Percentiles rank a stretch among this genome's conserved stretches.
These are phyloP conservation scores for Sarocladium oryzae DNA, from an alignment of 2,329 filamentous ascomycete genomes.

Conservation along the genomic window DNA sequence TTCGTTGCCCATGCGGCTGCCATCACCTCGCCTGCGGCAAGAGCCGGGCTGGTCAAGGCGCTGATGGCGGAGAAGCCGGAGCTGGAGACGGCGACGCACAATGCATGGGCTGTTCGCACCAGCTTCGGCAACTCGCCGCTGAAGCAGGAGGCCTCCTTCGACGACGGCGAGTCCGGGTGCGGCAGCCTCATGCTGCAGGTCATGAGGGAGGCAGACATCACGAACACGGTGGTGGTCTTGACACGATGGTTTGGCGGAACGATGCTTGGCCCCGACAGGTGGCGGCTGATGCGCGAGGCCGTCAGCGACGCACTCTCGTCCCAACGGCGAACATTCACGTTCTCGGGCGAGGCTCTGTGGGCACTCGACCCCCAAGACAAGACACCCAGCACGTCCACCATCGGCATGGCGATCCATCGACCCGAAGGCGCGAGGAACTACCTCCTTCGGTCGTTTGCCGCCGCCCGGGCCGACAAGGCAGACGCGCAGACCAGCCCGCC, in stretches of 20 bases:
- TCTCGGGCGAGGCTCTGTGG: constrained; percentile 51
- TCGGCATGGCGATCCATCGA: constrained; percentile 64
- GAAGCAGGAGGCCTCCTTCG: constrained; percentile 45
- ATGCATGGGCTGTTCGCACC: constrained; percentile 43
- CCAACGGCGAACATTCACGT: constrained; percentile 30
- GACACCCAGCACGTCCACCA: constrained; percentile 30
- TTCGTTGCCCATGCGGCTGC: constrained; percentile 48
- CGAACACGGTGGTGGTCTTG: constrained; percentile 50
- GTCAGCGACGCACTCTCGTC: constrained; percentile 48
- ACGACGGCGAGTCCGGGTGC: constrained; percentile 56
- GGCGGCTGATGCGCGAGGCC: constrained; percentile 54
- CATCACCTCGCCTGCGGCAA: constrained; percentile 32
- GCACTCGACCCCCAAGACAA: constrained; percentile 46
- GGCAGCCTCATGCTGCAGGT: constrained; percentile 50
- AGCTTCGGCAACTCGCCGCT: constrained; percentile 30
- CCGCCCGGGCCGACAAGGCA: constrained; percentile 19
- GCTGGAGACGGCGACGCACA: constrained; percentile 50
- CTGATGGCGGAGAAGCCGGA: constrained; percentile 42
- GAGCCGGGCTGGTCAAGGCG: constrained; percentile 36
- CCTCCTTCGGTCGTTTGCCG: constrained; percentile 53
- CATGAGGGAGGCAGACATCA: constrained; percentile 43
- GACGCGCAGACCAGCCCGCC: constrained; percentile 11
- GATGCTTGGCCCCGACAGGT: constrained; percentile 55
- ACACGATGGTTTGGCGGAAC: constrained; percentile 57
- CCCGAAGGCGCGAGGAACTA: constrained; percentile 62